Conservation (phyloP, 2,329 filamentous ascomycete species). For the Scolecobasidium constrictum region DNA sequence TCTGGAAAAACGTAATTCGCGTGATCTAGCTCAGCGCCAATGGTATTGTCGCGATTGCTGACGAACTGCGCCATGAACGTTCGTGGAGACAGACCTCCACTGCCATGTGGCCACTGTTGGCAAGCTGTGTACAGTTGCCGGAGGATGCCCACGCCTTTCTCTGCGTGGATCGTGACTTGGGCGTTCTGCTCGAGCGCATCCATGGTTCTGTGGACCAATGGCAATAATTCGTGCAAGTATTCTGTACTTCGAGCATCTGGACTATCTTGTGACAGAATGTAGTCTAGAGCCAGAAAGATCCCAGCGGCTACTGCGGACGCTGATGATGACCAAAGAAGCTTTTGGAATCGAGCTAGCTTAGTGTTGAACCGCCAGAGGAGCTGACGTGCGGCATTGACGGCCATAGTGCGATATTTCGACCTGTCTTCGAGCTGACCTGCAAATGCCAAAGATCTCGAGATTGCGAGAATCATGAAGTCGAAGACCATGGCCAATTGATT, state of each 20-base stretch:
- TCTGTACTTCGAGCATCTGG: neutral
- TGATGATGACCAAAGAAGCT: slow-evolving; percentile 8
- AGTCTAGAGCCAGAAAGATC: slow-evolving; percentile 8
- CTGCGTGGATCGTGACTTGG: neutral
- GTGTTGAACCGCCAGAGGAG: slow-evolving; percentile 3
- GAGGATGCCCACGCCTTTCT: neutral
- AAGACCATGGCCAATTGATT: neutral
- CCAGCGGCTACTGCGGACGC: slow-evolving; percentile 8
- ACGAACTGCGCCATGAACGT: too few relatives aligned
- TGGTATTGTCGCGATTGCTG: too few relatives aligned
- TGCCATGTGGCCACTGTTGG: neutral
- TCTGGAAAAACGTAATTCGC: neutral
- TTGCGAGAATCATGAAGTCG: slow-evolving; percentile 7
- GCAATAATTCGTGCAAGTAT: neutral
- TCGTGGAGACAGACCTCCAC: too few relatives aligned
- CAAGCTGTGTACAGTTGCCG: neutral
- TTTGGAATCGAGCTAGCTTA: slow-evolving; percentile 3
- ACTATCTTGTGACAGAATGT: neutral
- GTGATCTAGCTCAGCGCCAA: slow-evolving; percentile 7
- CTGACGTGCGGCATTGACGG: slow-evolving; percentile 2
- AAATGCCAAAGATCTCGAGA: slow-evolving; percentile 7
- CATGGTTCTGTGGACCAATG: neutral
- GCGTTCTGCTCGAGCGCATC: neutral
- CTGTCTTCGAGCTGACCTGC: slow-evolving; percentile 5
- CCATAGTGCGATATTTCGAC: slow-evolving; percentile 3